Evolutionary conservation across 106 monocot species (phyloP).

Genomic region (Xerophyta viscosa): DNA sequence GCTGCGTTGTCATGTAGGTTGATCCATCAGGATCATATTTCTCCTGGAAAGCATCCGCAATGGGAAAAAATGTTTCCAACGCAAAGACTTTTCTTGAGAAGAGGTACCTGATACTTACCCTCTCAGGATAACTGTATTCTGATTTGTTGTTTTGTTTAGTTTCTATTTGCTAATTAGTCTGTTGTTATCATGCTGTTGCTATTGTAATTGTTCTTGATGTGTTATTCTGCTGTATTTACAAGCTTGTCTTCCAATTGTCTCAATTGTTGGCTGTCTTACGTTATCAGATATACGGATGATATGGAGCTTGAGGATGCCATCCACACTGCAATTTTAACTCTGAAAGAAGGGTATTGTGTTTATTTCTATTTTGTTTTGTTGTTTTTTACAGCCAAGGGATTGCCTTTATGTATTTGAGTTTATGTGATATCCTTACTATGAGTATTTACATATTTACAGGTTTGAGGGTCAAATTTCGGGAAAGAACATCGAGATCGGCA

Average conservation of each 20-base stretch:
- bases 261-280: not conserved
- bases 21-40: constrained; percentile 99
- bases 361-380: no score
- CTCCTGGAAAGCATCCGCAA: constrained; percentile 99
- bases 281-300: constrained; percentile 90
- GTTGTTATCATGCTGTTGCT: no score
- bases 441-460: constrained; percentile 28
- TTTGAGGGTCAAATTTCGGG: constrained; percentile 98
- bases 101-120: constrained; percentile 22
- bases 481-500: constrained; percentile 98
- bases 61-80: constrained; percentile 99
- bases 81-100: constrained; percentile 99
- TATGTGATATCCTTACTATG: constrained; percentile 3
- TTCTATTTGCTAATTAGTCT: not conserved
- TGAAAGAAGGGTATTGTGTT: constrained; percentile 99
- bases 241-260: no score
- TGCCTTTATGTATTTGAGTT: not conserved
- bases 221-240: no score
- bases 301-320: constrained; percentile 99
- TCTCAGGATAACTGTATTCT: not conserved
- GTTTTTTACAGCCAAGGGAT: no score
- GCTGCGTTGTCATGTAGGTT: no score
- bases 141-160: not conserved
- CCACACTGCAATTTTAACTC: constrained; percentile 93
- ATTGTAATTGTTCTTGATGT: no score